Evolutionary conservation across 2,329 filamentous ascomycete species (phyloP), one percentile per base, ranked within the genome.

Genomic region (Pestalotiopsis sp.): DNA sequence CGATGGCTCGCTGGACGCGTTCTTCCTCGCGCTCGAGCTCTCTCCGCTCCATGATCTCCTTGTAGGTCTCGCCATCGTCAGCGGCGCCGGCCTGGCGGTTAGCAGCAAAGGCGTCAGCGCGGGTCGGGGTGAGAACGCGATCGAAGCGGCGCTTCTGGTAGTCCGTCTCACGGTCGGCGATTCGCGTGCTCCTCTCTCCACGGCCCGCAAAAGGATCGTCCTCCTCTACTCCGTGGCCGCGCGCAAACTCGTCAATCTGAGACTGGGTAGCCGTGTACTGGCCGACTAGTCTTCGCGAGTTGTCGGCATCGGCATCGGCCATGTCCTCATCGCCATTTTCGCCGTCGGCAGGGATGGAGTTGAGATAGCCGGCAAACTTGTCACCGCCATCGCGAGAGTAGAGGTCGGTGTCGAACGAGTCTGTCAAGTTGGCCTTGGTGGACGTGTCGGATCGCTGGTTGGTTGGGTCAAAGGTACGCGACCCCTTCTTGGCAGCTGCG

Each of bases 141-240:
- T 97, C 91, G 80, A 97, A 97, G 69, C 95, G 91, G 73, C 95
- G 93, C 83, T 97, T 97, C 82, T 99, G 97, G 79, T 99, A 99
- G 78, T 98, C 95, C 71, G 94, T 97, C 84, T 98, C 95, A 76
- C 96, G 92, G 78, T 97, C 95, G 70, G 91, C 87, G 77, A 99
- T 98, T 75, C 95, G 91, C 68, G 92, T 94, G 79, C 94, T 93
- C 82, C 95, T 93, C 84, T 98, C 96, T 74, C 89, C 88, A 74
- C 91, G 90, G 59, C 92, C 93, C 64, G 94, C 87, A 71, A 99
- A 85, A 6, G 95, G 91, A 76, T 99, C 97, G 69, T 95, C 94
- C 82, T 98, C 95, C 79, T 97, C 95, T 31, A 95, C 93, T 58
- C 93, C 95, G 71, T 87, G 86, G 67, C 95, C 95, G 66, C 89